Evolutionary conservation across 306 rosid species (phyloP), one percentile per base, ranked within the genome.

Genomic region (Gynostemma pentaphyllum): DNA sequence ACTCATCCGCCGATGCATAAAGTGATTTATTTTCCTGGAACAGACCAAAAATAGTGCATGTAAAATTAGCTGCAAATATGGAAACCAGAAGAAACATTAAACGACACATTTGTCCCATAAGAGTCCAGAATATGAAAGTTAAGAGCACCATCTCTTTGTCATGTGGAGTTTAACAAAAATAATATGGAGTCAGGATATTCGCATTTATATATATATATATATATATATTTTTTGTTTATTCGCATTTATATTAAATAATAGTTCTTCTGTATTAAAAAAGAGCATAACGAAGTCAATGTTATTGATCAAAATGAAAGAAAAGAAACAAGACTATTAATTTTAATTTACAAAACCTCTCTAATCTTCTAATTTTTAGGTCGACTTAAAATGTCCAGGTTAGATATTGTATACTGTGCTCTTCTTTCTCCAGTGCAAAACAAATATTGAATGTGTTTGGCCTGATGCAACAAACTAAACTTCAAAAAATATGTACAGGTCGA

Each of bases 11-110:
- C 2, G 99, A 84, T 45, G 84, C 85, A 67, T 88, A 88, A 66
- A 82, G 85, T 42, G 99, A 84, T 47, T 73, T 78, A 65, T 79
- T 82, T 72, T 73, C 94, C 96, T 92, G 76, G 34, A 64, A 72
- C 24, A 12, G 21, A 2, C 13, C 19, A 37, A 59, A 12, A 5
- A 34, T 34, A 42, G 32, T 55, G 4, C 45, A 2, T n/a, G 63
- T 34, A 45, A 34, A 32, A 16, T 57, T 29, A 8, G 63, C 18
- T 14, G 60, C 34, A 50, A 24, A 3, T 2, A 50, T 14, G 56
- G 16, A 16, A 49, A 1, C 55, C 11, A 37, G 5, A 37, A 37
- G 5, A 37, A 37, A 7, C 42, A 37, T 37, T 12, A 37, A 7
- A 37, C 6, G 26, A 47, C 52, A 47, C 9, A 18, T 27, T 47